Conservation (phyloP, 2,329 filamentous ascomycete species). For the Acrocalymma vagum region DNA sequence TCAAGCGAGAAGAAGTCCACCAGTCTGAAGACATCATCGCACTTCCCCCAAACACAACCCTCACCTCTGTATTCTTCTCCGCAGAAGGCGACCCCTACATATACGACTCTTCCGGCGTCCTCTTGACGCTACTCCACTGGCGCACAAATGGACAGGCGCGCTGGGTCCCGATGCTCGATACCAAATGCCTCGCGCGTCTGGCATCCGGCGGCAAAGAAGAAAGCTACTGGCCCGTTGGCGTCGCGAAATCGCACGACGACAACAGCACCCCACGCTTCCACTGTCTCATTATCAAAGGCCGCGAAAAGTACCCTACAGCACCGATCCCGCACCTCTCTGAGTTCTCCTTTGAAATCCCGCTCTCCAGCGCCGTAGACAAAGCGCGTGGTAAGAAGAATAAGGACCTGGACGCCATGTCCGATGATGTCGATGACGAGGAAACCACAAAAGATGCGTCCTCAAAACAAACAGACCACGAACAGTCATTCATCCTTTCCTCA, state of each 20-base stretch:
- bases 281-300: conserved; percentile 98
- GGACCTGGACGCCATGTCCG: conserved; percentile 45
- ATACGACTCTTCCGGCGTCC: conserved; percentile 90
- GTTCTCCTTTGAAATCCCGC: conserved; percentile 89
- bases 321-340: conserved; percentile 91
- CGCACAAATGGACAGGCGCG: conserved; percentile 82
- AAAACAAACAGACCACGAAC: conserved; percentile 75
- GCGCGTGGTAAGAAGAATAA: conserved; percentile 12
- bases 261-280: conserved; percentile 91
- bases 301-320: conserved; percentile 84
- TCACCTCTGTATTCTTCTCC: conserved; percentile 90
- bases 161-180: conserved; percentile 94
- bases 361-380: conserved; percentile 64
- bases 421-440: conserved; percentile 43
- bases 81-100: conserved; percentile 95
- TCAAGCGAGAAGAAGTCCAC: conserved; percentile 91
- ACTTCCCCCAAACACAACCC: conserved; percentile 74
- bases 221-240: conserved; percentile 93
- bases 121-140: conserved; percentile 92
- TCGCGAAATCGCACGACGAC: conserved; percentile 86
- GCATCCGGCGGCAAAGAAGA: conserved; percentile 87
- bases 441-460: conserved; percentile 29
- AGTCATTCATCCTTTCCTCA: conserved; percentile 79
- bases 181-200: conserved; percentile 80
- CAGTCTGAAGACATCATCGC: conserved; percentile 94